Evolutionary conservation across 164 flowering plant genomes (phyloP).

Genomic region (Berberis vulgaris): DNA sequence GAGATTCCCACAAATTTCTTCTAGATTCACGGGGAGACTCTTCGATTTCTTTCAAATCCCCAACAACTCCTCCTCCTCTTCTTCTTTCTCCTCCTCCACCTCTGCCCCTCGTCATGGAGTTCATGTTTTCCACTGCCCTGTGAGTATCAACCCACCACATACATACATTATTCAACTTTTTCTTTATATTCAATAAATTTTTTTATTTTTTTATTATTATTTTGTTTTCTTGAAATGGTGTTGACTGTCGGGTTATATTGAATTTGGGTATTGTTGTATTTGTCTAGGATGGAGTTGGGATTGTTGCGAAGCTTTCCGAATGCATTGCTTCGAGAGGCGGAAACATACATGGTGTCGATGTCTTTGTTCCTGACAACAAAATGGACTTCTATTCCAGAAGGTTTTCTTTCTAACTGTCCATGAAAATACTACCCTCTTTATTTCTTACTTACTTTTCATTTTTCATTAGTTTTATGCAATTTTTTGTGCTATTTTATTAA

Average conservation of each 20-base stretch:
- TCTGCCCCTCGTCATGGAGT: slow-evolving; percentile 49
- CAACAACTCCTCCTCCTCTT: slow-evolving; percentile 16
- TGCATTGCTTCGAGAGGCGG: slow-evolving; percentile 90
- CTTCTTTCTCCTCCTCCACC: slow-evolving; percentile 7
- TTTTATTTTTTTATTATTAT: not conserved
- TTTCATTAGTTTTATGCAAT: no score
- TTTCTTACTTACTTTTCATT: no score
- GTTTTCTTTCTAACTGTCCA: slow-evolving; percentile 18
- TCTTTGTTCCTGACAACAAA: slow-evolving; percentile 80
- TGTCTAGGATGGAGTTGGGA: slow-evolving; percentile 70
- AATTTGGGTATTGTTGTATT: not conserved
- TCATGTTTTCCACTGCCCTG: slow-evolving; percentile 87
- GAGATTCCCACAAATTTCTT: slow-evolving; percentile 9
- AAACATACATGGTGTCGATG: slow-evolving; percentile 73
- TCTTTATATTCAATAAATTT: not conserved
- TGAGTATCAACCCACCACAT: slow-evolving; percentile 16
- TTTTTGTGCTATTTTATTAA: no score
- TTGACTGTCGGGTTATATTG: not conserved
- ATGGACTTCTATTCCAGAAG: slow-evolving; percentile 82
- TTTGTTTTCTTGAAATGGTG: not conserved
- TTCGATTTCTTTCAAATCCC: slow-evolving; percentile 25
- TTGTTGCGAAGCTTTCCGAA: slow-evolving; percentile 84
- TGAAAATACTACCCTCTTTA: no score
- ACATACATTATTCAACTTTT: not conserved
- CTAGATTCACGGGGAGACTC: slow-evolving; percentile 29